These are phyloP conservation scores for Geotrichum australiense DNA, from an alignment of 1,139 yeast species.

Conservation along the genomic window DNA sequence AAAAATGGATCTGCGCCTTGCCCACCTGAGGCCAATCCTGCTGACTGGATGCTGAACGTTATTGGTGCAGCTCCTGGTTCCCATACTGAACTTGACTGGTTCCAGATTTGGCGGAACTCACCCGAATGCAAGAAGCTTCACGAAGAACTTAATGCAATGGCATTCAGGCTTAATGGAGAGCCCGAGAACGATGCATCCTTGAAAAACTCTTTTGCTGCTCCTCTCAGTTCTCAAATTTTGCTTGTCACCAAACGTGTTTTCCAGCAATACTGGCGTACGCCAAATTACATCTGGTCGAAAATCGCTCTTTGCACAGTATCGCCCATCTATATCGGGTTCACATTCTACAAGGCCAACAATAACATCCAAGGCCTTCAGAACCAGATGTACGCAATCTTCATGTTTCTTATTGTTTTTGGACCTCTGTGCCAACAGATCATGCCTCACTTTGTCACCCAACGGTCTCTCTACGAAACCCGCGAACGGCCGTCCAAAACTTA, in stretches of 20 bases:
- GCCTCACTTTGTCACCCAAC: constrained; percentile 62
- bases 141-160: constrained; percentile 27
- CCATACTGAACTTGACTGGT: constrained; percentile 55
- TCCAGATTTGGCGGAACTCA: constrained; percentile 59
- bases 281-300: constrained; percentile 62
- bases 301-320: constrained; percentile 45
- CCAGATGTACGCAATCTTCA: constrained; percentile 54
- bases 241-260: constrained; percentile 48
- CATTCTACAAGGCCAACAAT: constrained; percentile 61
- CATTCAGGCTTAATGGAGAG: constrained; percentile 21
- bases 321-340: constrained; percentile 65
- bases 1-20: constrained; percentile 57
- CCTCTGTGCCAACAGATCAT: constrained; percentile 66
- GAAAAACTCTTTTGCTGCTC: constrained; percentile 35
- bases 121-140: constrained; percentile 43
- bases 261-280: constrained; percentile 69
- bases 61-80: constrained; percentile 81
- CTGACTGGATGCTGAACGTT: constrained; percentile 76
- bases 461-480: constrained; percentile 80
- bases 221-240: constrained; percentile 43
- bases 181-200: constrained; percentile 15
- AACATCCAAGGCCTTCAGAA: constrained; percentile 43
- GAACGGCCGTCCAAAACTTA: constrained; percentile 72
- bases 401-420: constrained; percentile 55
- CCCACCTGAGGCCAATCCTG: constrained; percentile 67